A percentile compares a stretch with the other conserved stretches of the same genome.
phyloP scores from a whole-genome alignment of 768 basidiomycete species.

The Rhizopogon vulgaris region DNA sequence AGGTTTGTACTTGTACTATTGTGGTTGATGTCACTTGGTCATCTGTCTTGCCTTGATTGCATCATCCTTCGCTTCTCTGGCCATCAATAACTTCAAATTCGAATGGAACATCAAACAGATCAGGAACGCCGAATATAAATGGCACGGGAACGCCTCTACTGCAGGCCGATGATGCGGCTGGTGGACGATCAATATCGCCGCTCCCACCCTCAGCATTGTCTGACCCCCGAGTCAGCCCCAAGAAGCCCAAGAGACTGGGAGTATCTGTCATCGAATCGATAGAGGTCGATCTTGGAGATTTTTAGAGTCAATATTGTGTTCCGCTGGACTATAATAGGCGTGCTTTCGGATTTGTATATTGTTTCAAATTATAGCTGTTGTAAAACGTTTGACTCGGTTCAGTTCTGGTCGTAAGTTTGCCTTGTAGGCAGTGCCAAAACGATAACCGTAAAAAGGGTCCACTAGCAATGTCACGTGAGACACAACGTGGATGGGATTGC shows the following conservation, averaged over 20 bases:
- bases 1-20: slow-evolving; percentile 41
- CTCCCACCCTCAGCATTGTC: slow-evolving; percentile 18
- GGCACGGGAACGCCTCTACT: slow-evolving; percentile 36
- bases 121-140: slow-evolving; percentile 44
- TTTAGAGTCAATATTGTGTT: slow-evolving; percentile 33
- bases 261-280: slow-evolving; percentile 56
- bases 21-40: background rate
- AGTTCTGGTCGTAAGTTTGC: no score
- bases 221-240: slow-evolving; percentile 21
- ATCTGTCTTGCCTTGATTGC: slow-evolving; percentile 15
- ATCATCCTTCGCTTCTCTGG: slow-evolving; percentile 9
- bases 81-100: slow-evolving; percentile 3
- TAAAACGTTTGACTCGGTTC: no score
- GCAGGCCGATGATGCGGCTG: slow-evolving; percentile 20
- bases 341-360: background rate
- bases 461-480: background rate
- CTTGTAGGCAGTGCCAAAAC: no score
- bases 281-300: slow-evolving; percentile 77
- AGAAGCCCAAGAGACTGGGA: slow-evolving; percentile 42
- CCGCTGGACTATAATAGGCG: background rate
- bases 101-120: slow-evolving; percentile 15
- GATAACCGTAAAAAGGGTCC: background rate
- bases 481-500: background rate
- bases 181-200: slow-evolving; percentile 32
- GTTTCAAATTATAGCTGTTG: background rate